Evolutionary conservation across 768 basidiomycete species (phyloP).

Genomic region (Goffeauzyma gilvescens): DNA sequence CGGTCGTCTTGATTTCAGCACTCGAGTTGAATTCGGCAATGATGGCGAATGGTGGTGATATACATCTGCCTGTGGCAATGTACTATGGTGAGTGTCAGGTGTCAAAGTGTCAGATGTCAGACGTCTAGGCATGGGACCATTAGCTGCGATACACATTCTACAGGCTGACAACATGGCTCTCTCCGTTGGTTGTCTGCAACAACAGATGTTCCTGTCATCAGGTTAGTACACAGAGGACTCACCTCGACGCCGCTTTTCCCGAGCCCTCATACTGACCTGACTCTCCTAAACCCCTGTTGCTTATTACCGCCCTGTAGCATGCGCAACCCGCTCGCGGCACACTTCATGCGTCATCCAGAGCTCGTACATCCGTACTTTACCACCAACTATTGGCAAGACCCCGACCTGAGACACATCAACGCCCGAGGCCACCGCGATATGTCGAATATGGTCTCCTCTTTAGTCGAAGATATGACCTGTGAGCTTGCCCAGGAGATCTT

Average conservation of each 20-base stretch:
- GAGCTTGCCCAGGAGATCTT: slow-evolving; percentile 12
- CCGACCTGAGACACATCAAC: slow-evolving; percentile 29
- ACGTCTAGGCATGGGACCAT: not conserved
- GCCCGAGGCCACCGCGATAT: slow-evolving; percentile 25
- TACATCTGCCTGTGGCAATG: slow-evolving; percentile 29
- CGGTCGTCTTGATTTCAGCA: slow-evolving; percentile 27
- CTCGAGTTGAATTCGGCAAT: slow-evolving; percentile 24
- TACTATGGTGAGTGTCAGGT: slow-evolving; percentile 20
- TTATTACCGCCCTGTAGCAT: slow-evolving; percentile 13
- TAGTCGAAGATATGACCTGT: slow-evolving; percentile 24
- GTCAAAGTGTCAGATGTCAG: not conserved
- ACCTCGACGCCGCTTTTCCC: no score
- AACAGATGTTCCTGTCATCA: slow-evolving; percentile 29
- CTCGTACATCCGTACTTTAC: slow-evolving; percentile 28
- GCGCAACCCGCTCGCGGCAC: slow-evolving; percentile 23
- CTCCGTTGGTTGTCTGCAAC: no score
- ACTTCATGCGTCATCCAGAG: slow-evolving; percentile 26
- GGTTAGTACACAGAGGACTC: slow-evolving; percentile 9
- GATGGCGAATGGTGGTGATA: slow-evolving; percentile 29
- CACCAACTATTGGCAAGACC: slow-evolving; percentile 27
- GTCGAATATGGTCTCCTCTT: slow-evolving; percentile 20
- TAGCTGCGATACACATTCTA: not conserved
- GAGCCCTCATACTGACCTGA: not conserved
- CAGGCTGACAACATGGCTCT: not conserved
- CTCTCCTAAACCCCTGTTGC: not conserved